Evolutionary conservation across 1,284 basidiomycete species (phyloP).

Genomic region (Clitocybe nebularis): DNA sequence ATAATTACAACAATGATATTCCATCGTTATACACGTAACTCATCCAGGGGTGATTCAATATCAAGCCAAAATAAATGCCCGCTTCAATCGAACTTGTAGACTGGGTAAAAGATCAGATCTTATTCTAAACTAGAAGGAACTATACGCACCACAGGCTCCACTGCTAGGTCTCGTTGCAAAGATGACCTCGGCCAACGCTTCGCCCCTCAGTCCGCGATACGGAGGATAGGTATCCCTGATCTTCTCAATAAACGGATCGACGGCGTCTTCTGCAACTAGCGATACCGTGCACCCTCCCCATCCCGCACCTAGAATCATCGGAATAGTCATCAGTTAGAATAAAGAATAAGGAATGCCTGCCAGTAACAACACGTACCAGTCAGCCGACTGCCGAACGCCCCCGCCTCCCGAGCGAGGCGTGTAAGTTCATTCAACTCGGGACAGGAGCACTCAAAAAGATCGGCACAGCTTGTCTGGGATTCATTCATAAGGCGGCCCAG

Average conservation of each 20-base stretch:
- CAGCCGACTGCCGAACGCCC: slow-evolving; percentile 74
- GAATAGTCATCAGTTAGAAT: slow-evolving; percentile 1
- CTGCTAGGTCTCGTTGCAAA: slow-evolving; percentile 85
- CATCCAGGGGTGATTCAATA: too few relatives aligned
- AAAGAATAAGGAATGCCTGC: background rate
- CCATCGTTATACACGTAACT: too few relatives aligned
- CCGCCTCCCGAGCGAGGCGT: slow-evolving; percentile 55
- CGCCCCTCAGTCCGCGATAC: slow-evolving; percentile 58
- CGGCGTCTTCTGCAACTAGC: slow-evolving; percentile 66
- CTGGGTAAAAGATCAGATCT: slow-evolving; percentile 8
- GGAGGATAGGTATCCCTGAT: slow-evolving; percentile 59
- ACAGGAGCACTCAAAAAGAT: slow-evolving; percentile 76
- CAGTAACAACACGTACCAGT: slow-evolving; percentile 52
- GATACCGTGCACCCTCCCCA: slow-evolving; percentile 92
- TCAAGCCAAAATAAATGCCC: too few relatives aligned
- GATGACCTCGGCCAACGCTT: slow-evolving; percentile 63
- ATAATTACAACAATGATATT: too few relatives aligned
- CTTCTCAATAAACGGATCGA: slow-evolving; percentile 63
- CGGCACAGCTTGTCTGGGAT: slow-evolving; percentile 67
- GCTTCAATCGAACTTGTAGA: slow-evolving; percentile 15
- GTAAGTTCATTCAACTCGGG: slow-evolving; percentile 72
- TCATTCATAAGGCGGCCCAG: slow-evolving; percentile 78
- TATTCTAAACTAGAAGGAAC: background rate
- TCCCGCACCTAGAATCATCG: slow-evolving; percentile 58
- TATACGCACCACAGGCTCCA: slow-evolving; percentile 72